phyloP scores from a whole-genome alignment of 106 monocot species.

The Posidonia australis region DNA sequence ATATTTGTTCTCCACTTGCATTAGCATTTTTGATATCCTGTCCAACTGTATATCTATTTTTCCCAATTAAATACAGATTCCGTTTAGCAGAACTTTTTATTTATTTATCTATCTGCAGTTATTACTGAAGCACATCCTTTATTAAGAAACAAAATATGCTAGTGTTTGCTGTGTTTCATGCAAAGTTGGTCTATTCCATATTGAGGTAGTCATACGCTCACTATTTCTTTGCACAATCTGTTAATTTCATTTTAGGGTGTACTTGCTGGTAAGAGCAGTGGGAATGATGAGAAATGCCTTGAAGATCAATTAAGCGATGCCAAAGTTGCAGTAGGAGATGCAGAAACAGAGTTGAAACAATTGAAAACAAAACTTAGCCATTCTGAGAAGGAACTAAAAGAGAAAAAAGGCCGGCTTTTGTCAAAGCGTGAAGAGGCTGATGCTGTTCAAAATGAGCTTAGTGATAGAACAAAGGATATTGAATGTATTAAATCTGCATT shows the following conservation, averaged over 20 bases:
- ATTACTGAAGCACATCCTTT: no score
- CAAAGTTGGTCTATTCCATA: no score
- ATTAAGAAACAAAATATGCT: no score
- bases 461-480: slow-evolving; percentile 52
- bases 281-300: slow-evolving; percentile 84
- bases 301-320: slow-evolving; percentile 98
- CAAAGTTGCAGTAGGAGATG: slow-evolving; percentile 72
- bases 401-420: slow-evolving; percentile 49
- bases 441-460: slow-evolving; percentile 69
- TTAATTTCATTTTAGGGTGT: slow-evolving; percentile 39
- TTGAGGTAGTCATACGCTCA: no score
- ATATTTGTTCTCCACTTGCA: no score
- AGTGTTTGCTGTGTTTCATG: no score
- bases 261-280: slow-evolving; percentile 80
- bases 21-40: no score
- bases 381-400: slow-evolving; percentile 85
- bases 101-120: no score
- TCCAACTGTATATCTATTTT: no score
- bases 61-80: no score
- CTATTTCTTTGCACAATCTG: no score
- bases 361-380: slow-evolving; percentile 63
- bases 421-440: slow-evolving; percentile 77
- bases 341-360: slow-evolving; percentile 64
- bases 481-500: slow-evolving; percentile 48
- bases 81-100: no score